Percentiles rank a stretch among this genome's conserved stretches.
These are phyloP conservation scores for Salisapilia sapeloensis DNA, from an alignment of 352 stramenopile species.

Conservation along the genomic window DNA sequence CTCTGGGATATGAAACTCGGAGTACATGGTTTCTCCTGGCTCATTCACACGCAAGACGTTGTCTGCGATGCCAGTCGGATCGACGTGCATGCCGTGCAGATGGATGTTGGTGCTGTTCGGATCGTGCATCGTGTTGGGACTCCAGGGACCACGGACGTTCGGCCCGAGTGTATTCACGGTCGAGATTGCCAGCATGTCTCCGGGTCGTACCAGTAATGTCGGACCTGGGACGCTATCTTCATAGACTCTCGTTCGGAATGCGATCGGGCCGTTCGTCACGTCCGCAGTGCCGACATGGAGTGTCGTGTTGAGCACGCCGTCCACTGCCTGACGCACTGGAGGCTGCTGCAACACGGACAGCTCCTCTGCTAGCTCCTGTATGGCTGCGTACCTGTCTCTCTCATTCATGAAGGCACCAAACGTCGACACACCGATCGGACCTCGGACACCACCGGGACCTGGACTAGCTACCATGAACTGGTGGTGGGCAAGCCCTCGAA, in stretches of 20 bases:
- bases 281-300: constrained; percentile 20
- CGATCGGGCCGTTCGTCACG: constrained; percentile 31
- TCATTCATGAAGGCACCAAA: too few species aligned
- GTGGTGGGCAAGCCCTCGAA: too few species aligned
- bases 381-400: too few species aligned
- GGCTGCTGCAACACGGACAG: constrained; percentile 17
- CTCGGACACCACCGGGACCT: too few species aligned
- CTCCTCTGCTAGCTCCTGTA: constrained; percentile 12
- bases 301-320: constrained; percentile 47
- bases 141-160: constrained; percentile 16
- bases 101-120: constrained; percentile 72
- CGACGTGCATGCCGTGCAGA: constrained; percentile 71
- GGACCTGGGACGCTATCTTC: constrained; percentile 37
- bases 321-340: constrained; percentile 12
- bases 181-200: constrained; percentile 40
- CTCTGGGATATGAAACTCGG: constrained; percentile 26
- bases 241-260: constrained; percentile 57
- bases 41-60: constrained; percentile 47
- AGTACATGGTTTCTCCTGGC: constrained; percentile 30
- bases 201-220: constrained; percentile 33
- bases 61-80: constrained; percentile 55
- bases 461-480: too few species aligned
- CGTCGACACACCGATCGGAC: too few species aligned
- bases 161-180: constrained; percentile 34
- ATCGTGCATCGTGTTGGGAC: constrained; percentile 38